Evolutionary conservation across 169 alveolate species (phyloP), one percentile per base, ranked within the genome.

Genomic region (Babesia bovis): DNA sequence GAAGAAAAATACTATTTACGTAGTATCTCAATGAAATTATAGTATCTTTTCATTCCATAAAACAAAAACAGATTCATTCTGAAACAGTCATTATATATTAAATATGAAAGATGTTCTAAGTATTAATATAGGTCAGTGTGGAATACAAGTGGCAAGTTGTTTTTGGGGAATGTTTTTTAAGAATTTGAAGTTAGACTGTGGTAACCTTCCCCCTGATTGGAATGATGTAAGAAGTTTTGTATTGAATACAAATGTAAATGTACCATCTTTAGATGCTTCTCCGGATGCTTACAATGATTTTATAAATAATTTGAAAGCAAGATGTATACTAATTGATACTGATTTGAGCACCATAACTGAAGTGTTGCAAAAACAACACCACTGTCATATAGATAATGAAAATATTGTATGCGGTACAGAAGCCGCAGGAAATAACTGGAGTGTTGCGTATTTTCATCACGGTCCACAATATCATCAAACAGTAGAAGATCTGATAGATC

Each of bases 401-500:
- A 96, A 83, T 85, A 94, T 96, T 42, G 90, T 98, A 36, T 89
- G 97, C 2, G 99, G 96, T 72, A 95, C 93, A 4, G 92, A 97
- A 13, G 99, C 99, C 4, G 94, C 99, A 5, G 99, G 99, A 19
- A 96, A 96, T 89, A 96, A 96, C 90, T 97, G 99, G 99, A 97
- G 96, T 13, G 85, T 78, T 30, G 97, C 96, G 28, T 88, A 84
- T 63, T 67, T 47, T 66, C 79, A 88, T 53, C 96, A 95, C 84
- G 99, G 99, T 28, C 90, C 91, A 17, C 82, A 70, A 53, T 95
- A 96, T 81, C 90, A 87, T 25, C 93, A 92, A 17, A 84, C 92
- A 45, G 91, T 97, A 49, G 86, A 89, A 59, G 96, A 93, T 26
- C 93, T 88, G 86, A 85, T 95, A 1, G 89, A 96, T 63, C 87